Evolutionary conservation across 2,329 filamentous ascomycete species (phyloP).

Genomic region (Aspergillus candidus): DNA sequence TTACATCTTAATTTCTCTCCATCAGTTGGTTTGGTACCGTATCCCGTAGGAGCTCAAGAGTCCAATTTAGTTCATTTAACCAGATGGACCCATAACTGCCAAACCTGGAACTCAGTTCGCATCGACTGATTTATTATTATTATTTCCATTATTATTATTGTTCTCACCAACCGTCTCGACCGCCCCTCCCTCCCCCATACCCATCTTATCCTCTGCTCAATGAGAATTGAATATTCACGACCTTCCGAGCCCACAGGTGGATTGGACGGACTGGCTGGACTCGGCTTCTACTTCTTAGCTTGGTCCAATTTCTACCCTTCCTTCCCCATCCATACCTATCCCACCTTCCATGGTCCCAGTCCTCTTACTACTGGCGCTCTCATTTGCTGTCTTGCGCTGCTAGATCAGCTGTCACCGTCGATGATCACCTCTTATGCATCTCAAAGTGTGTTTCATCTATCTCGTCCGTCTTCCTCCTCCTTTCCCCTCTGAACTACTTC

Average conservation of each 20-base stretch:
- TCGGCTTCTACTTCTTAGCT: slow-evolving; percentile 1
- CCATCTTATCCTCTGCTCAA: not conserved
- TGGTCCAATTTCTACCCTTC: not conserved
- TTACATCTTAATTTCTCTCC: too few species aligned
- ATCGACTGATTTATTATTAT: too few species aligned
- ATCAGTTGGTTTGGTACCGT: too few species aligned
- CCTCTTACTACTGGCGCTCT: slow-evolving; percentile 14
- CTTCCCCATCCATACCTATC: not conserved
- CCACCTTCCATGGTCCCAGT: slow-evolving; percentile 1
- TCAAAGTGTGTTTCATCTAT: slow-evolving; percentile 18
- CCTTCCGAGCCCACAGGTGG: not conserved
- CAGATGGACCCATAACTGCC: too few species aligned
- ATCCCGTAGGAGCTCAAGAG: too few species aligned
- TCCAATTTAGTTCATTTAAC: too few species aligned
- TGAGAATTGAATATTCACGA: too few species aligned
- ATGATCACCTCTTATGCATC: slow-evolving; percentile 22
- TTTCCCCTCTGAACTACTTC: not conserved
- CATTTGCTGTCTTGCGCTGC: slow-evolving; percentile 14
- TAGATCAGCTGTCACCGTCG: slow-evolving; percentile 22
- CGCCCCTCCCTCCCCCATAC: not conserved
- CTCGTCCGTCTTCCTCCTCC: slow-evolving; percentile 2
- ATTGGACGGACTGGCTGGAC: too few species aligned
- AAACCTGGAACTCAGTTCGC: too few species aligned
- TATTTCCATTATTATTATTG: not conserved
- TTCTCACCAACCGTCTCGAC: not conserved